A percentile compares a stretch with the other conserved stretches of the same genome.
Conservation (phyloP, 192 early-diverging fungal species). For the Entomortierella parvispora region DNA sequence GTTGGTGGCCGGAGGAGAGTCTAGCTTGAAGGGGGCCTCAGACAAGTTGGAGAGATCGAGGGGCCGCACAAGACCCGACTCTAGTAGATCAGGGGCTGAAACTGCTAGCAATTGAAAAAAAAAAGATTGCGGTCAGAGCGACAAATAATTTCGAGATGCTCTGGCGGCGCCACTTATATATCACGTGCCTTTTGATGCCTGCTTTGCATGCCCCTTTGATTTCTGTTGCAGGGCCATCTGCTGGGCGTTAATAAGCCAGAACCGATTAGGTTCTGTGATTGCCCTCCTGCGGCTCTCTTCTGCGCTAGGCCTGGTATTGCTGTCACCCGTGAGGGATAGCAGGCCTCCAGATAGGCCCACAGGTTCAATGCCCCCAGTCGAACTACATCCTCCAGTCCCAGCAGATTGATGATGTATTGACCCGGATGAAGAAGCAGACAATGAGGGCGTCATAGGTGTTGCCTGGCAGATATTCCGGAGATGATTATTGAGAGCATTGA, state of each 20-base stretch:
- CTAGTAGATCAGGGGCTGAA: background rate
- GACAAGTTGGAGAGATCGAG: conserved; percentile 33
- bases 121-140: background rate
- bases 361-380: too few species aligned
- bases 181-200: conserved; percentile 17
- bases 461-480: conserved; percentile 1
- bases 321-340: too few species aligned
- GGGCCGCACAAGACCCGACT: background rate
- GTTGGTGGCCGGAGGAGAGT: conserved; percentile 15
- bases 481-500: conserved; percentile 2
- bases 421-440: background rate
- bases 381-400: too few species aligned
- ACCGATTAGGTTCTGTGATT: conserved; percentile 37
- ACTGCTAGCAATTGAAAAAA: background rate
- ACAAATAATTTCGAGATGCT: background rate
- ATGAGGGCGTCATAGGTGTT: background rate
- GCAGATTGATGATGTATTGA: too few species aligned
- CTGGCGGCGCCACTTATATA: background rate
- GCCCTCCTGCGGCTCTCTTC: conserved; percentile 39
- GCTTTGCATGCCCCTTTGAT: conserved; percentile 1
- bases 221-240: background rate
- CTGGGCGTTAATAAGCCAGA: conserved; percentile 11
- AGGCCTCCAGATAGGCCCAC: too few species aligned
- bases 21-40: conserved; percentile 22
- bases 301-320: background rate